Percentiles rank a stretch among this genome's conserved stretches.
phyloP scores from a whole-genome alignment of 768 basidiomycete genomes.

The Coprinopsis sp. region DNA sequence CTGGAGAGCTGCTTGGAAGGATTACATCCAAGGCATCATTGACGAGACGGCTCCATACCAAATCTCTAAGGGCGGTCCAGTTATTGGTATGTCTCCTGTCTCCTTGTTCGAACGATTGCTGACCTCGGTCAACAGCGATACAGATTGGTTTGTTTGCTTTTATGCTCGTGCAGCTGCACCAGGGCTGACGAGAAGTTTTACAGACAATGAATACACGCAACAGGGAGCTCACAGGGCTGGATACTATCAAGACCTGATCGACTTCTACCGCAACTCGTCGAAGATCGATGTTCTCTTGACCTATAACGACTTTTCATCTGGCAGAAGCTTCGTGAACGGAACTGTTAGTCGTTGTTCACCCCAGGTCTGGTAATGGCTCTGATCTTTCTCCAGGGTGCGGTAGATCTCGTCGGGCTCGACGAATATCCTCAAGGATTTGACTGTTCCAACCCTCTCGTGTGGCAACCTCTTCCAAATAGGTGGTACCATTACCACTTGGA shows the following conservation, averaged over 20 bases:
- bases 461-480: constrained; percentile 59
- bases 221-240: constrained; percentile 37
- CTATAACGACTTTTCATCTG: constrained; percentile 64
- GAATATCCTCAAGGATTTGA: constrained; percentile 78
- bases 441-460: constrained; percentile 65
- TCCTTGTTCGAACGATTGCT: not conserved
- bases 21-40: constrained; percentile 66
- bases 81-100: constrained; percentile 50
- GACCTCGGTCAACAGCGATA: constrained; percentile 19
- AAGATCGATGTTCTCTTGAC: constrained; percentile 72
- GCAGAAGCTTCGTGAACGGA: constrained; percentile 63
- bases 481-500: constrained; percentile 61
- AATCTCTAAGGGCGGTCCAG: constrained; percentile 67
- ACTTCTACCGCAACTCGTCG: constrained; percentile 45
- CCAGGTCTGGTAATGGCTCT: too few species aligned
- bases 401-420: constrained; percentile 70
- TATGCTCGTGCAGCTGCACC: not conserved
- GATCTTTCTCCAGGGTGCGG: too few species aligned
- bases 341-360: too few species aligned
- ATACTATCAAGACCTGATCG: constrained; percentile 63
- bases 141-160: constrained; percentile 21
- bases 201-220: constrained; percentile 77
- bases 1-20: constrained; percentile 66
- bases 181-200: not conserved
- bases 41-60: constrained; percentile 58